Percentiles rank a stretch among this genome's conserved stretches.
Conservation (phyloP, 2,329 filamentous ascomycete species). For the Zelopaecilomyces penicillatus region DNA sequence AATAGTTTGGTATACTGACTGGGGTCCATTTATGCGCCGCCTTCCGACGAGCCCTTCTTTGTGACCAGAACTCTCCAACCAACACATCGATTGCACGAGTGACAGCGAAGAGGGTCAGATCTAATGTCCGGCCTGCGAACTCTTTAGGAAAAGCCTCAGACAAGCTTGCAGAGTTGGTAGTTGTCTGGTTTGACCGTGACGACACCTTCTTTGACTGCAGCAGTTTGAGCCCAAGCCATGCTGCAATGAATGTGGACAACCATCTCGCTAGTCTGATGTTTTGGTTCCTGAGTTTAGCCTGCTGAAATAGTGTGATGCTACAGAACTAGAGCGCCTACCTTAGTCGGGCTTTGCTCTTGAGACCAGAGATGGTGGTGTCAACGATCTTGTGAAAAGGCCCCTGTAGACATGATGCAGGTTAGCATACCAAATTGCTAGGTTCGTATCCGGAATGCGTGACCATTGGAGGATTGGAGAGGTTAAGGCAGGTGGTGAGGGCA, state of each 20-base stretch:
- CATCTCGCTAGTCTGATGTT: conserved; percentile 44
- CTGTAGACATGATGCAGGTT: conserved; percentile 11
- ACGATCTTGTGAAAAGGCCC: conserved; percentile 23
- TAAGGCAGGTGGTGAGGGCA: too few relatives aligned
- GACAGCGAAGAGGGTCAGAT: conserved; percentile 71
- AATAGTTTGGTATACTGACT: conserved; percentile 21
- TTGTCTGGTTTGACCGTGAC: conserved; percentile 19
- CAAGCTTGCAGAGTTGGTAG: conserved; percentile 28
- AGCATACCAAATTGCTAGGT: conserved; percentile 6
- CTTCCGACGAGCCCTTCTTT: conserved; percentile 35
- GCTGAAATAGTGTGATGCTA: neutral
- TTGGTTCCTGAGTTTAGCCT: neutral
- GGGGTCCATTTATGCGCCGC: conserved; percentile 38
- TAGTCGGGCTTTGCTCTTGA: conserved; percentile 17
- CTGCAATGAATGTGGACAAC: conserved; percentile 50
- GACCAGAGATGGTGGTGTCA: conserved; percentile 15
- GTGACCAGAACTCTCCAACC: conserved; percentile 56
- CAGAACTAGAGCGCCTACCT: conserved; percentile 14
- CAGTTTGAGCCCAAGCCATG: conserved; percentile 48
- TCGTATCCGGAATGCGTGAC: neutral
- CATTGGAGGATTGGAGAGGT: too few relatives aligned
- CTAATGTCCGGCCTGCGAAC: conserved; percentile 64
- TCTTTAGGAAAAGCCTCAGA: conserved; percentile 15
- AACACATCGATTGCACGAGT: conserved; percentile 66
- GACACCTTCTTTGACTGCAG: conserved; percentile 42